Evolutionary conservation across 441 rosid species (phyloP), one percentile per base, ranked within the genome.

Genomic region (Adansonia rubrostipa): DNA sequence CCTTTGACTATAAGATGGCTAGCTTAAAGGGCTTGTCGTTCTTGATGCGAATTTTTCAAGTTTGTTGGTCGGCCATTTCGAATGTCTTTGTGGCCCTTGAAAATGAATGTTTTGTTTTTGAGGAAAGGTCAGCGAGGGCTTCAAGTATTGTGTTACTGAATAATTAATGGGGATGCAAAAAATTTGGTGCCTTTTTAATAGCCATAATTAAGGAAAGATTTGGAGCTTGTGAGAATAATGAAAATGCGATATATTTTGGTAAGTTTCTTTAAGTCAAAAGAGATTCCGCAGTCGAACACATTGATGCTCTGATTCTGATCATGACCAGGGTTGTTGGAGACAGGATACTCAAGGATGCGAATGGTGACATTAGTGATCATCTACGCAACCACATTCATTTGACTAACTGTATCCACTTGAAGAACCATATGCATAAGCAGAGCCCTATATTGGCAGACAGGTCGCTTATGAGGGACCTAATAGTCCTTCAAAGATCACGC

Each of bases 371-470:
- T 63, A 80, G 89, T 75, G 98, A 96, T 81, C 98, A 96, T 91
- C 95, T 93, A 53, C 95, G 96, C 66, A 93, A 93, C 81, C 98
- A 96, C 83, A 89, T 94, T 85, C 99, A 96, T 66, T 84, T 96
- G 80, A 92, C 98, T 8, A 96, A 96, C 76, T 96, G 99, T 79
- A 96, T 96, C 81, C 98, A 96, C 86, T 88, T 96, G 85, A 96
- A 96, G 88, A 93, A 96, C 84, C 98, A 94, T 83, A 93, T 94
- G 98, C 99, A 94, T 71, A 96, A 94, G 81, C 98, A 93, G 61
- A 94, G 97, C 77, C 98, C 98, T n/a, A 87, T 90, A 50, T 78
- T 91, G 77, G 82, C 87, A 7, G 97, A 93, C 82, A 87, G 95
- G 83, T 91, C 91, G 1, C 80, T 96, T 17, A 89, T 93, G 93